Evolutionary conservation across 441 rosid genomes (phyloP).

Genomic region (Populus tomentosa): DNA sequence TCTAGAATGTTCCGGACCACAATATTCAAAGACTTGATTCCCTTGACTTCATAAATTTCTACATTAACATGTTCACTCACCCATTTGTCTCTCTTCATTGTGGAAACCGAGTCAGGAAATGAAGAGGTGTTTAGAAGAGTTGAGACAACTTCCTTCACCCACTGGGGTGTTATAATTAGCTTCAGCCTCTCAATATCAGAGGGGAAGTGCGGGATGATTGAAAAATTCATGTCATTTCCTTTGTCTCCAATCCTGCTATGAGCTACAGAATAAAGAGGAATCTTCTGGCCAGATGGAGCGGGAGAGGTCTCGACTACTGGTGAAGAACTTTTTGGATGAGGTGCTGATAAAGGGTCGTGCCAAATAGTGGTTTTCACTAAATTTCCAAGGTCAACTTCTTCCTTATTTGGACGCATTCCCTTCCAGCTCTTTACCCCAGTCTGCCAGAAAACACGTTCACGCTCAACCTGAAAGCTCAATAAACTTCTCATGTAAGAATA

Average conservation of each 20-base stretch:
- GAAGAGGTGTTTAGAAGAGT: constrained; percentile 46
- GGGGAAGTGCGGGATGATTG: constrained; percentile 68
- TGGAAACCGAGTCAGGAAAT: constrained; percentile 33
- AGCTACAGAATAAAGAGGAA: constrained; percentile 62
- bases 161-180: constrained; percentile 53
- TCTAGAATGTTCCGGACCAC: constrained; percentile 78
- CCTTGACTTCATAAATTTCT: constrained; percentile 69
- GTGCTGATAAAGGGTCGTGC: constrained; percentile 9
- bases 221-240: constrained; percentile 83
- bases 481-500: neutral
- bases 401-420: constrained; percentile 17
- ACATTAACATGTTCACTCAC: constrained; percentile 39
- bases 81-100: constrained; percentile 31
- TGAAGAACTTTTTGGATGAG: constrained; percentile 3
- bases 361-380: constrained; percentile 12
- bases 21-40: constrained; percentile 63
- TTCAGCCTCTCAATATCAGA: constrained; percentile 60
- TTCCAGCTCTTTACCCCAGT: constrained; percentile 36
- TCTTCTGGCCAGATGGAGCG: constrained; percentile 52
- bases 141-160: constrained; percentile 47
- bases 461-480: constrained; percentile 45
- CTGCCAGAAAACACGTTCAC: constrained; percentile 62
- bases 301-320: constrained; percentile 27
- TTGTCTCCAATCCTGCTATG: constrained; percentile 87
- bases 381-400: constrained; percentile 14